phyloP scores from a whole-genome alignment of 1,284 basidiomycete species.

The Ustilago shanxiensis region DNA sequence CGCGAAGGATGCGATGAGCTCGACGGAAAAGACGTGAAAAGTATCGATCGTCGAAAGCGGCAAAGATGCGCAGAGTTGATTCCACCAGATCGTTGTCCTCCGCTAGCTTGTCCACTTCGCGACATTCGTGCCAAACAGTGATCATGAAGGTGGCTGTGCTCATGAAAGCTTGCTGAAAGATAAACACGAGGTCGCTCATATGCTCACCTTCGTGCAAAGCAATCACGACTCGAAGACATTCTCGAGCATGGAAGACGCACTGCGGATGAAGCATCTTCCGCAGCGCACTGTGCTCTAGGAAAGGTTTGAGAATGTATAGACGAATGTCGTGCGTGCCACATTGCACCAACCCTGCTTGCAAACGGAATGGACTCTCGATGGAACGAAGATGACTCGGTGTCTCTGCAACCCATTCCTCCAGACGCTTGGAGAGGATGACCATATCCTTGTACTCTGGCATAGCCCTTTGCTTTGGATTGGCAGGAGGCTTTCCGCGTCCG shows the following conservation, averaged over 20 bases:
- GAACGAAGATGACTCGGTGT: constrained; percentile 51
- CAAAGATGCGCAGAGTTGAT: constrained; percentile 55
- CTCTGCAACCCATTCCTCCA: constrained; percentile 60
- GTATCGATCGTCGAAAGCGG: constrained; percentile 53
- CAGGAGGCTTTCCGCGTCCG: constrained; percentile 24
- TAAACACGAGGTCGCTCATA: constrained; percentile 54
- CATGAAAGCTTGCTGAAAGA: constrained; percentile 64
- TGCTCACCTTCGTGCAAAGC: constrained; percentile 52
- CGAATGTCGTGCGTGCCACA: constrained; percentile 60
- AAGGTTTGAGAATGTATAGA: constrained; percentile 65
- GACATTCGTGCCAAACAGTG: constrained; percentile 63
- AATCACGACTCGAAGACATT: constrained; percentile 54
- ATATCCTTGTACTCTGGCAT: constrained; percentile 61
- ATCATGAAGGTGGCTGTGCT: constrained; percentile 64
- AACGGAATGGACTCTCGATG: constrained; percentile 48
- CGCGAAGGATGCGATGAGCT: constrained; percentile 48
- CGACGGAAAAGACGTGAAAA: constrained; percentile 50
- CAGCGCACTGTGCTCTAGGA: constrained; percentile 53
- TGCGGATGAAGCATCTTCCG: constrained; percentile 61
- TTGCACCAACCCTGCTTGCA: constrained; percentile 54
- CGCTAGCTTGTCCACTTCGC: constrained; percentile 39
- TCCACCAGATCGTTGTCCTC: constrained; percentile 60
- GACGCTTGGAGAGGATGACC: constrained; percentile 50
- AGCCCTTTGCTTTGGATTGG: constrained; percentile 17
- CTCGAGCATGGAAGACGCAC: constrained; percentile 56